These are phyloP conservation scores for Trichoderma erinaceum DNA, from an alignment of 495 filamentous ascomycete genomes.

Conservation along the genomic window DNA sequence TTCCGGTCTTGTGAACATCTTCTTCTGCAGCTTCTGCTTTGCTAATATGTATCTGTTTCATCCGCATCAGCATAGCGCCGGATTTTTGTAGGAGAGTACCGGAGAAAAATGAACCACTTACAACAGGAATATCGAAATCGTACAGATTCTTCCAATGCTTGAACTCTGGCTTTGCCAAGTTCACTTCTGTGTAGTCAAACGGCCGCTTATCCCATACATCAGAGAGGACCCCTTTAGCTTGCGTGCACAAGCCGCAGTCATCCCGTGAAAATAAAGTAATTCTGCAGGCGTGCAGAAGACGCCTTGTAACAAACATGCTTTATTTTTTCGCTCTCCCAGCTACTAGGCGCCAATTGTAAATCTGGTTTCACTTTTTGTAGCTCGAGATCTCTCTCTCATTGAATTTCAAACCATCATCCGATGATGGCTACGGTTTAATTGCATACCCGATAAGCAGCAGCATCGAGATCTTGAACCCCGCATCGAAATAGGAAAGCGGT, in stretches of 20 bases:
- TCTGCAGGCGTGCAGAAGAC: conserved; percentile 53
- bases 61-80: background rate
- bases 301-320: conserved; percentile 34
- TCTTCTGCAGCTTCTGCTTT: conserved; percentile 42
- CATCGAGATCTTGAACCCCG: background rate
- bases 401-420: background rate
- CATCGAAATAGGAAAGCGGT: conserved; percentile 16
- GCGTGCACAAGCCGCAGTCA: conserved; percentile 72
- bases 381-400: background rate
- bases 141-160: conserved; percentile 73
- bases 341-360: no score
- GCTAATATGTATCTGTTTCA: conserved; percentile 58
- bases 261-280: conserved; percentile 79
- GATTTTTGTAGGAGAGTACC: no score
- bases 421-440: background rate
- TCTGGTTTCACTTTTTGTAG: no score
- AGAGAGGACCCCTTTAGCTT: conserved; percentile 65
- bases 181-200: conserved; percentile 71
- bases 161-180: conserved; percentile 63
- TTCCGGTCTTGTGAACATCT: conserved; percentile 45
- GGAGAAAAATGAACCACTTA: conserved; percentile 28
- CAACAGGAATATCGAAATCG: conserved; percentile 86
- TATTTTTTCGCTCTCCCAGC: no score
- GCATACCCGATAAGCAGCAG: background rate
- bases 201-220: conserved; percentile 60